A percentile compares a stretch with the other conserved stretches of the same genome.
Evolutionary conservation across 177 flowering plant genomes (phyloP).

Genomic region (Vitis hybrid): DNA sequence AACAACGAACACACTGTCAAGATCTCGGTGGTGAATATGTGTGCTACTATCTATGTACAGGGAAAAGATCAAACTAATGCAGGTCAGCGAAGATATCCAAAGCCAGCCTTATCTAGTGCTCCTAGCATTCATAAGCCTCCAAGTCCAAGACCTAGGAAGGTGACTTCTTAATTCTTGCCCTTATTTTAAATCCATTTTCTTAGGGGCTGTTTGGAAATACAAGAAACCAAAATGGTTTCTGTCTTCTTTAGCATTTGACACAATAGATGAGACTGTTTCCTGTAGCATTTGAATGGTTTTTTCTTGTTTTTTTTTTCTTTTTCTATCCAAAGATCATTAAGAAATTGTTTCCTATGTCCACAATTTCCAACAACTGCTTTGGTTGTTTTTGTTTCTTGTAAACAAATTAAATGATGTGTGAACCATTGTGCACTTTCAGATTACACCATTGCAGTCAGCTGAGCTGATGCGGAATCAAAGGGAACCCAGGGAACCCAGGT

Average conservation of each 20-base stretch:
- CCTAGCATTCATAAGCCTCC: constrained; percentile 1
- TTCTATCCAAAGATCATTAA: neutral
- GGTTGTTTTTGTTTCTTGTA: neutral
- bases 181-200: neutral
- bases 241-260: neutral
- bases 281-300: neutral
- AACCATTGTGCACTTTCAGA: neutral
- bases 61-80: neutral
- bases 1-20: neutral
- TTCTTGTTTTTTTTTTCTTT: neutral
- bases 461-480: neutral
- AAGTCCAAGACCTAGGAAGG: neutral
- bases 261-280: neutral
- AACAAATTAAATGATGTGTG: neutral
- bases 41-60: neutral
- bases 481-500: constrained; percentile 1
- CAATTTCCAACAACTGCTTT: neutral
- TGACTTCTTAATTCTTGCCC: neutral
- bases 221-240: neutral
- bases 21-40: neutral
- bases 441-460: neutral
- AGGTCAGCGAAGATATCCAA: constrained; percentile 6
- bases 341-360: neutral
- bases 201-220: neutral
- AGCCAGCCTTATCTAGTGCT: neutral